phyloP scores from a whole-genome alignment of 2,329 filamentous ascomycete genomes.

The Phialemoniopsis sp. region DNA sequence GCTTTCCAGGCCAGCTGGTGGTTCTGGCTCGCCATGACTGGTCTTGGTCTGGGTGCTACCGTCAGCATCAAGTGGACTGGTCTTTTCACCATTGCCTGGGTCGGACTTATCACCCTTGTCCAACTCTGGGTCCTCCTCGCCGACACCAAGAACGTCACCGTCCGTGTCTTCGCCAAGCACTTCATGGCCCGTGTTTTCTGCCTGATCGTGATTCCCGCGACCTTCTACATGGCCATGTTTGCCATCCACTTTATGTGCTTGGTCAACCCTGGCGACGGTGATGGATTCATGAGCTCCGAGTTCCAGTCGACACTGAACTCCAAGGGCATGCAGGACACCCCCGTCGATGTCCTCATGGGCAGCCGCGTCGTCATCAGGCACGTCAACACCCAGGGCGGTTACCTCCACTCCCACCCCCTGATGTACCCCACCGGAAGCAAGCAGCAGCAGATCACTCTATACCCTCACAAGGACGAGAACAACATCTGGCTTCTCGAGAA shows the following conservation, averaged over 20 bases:
- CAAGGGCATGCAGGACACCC: conserved; percentile 93
- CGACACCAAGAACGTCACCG: conserved; percentile 79
- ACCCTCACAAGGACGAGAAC: conserved; percentile 99
- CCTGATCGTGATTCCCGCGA: conserved; percentile 80
- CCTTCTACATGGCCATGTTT: conserved; percentile 97
- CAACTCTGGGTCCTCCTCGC: conserved; percentile 95
- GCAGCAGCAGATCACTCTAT: conserved; percentile 97
- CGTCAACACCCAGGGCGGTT: conserved; percentile 95
- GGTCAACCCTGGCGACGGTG: conserved; percentile 90
- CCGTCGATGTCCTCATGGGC: conserved; percentile 86
- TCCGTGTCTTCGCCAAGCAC: conserved; percentile 88
- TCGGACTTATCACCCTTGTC: conserved; percentile 82
- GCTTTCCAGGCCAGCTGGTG: conserved; percentile 92
- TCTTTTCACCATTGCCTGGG: conserved; percentile 97
- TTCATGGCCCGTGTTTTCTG: conserved; percentile 88
- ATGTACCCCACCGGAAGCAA: conserved; percentile 98
- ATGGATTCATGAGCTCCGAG: conserved; percentile 99
- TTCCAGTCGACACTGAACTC: conserved; percentile 93
- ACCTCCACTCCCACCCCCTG: conserved; percentile 91
- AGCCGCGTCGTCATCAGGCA: conserved; percentile 85
- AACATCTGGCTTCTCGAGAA: conserved; percentile 95
- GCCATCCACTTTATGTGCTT: conserved; percentile 93
- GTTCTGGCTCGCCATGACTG: conserved; percentile 92
- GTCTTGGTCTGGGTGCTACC: conserved; percentile 83
- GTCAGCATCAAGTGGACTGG: conserved; percentile 99